These are phyloP conservation scores for Cercospora zeina DNA, from an alignment of 2,329 filamentous ascomycete genomes.

Conservation along the genomic window DNA sequence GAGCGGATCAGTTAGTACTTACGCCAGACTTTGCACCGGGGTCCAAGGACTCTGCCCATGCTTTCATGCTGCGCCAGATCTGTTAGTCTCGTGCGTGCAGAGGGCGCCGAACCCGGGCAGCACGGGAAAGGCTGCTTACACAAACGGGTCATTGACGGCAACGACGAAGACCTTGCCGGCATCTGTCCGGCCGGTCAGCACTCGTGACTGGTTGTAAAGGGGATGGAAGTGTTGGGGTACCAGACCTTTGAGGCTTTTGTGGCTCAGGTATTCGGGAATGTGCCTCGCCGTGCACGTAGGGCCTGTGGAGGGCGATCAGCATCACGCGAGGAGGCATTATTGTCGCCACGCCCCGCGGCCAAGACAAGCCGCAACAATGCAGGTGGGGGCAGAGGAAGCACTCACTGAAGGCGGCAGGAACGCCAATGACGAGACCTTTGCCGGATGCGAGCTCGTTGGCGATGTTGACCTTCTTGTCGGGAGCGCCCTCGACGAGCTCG, in stretches of 20 bases:
- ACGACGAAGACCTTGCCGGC: conserved; percentile 87
- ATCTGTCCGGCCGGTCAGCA: conserved; percentile 7
- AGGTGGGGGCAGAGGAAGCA: background rate
- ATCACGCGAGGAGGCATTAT: background rate
- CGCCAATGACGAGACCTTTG: conserved; percentile 80
- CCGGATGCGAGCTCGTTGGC: conserved; percentile 67
- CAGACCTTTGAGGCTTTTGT: conserved; percentile 66
- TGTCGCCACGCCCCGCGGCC: conserved; percentile 9
- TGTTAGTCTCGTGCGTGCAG: conserved; percentile 14
- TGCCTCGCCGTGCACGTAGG: conserved; percentile 68
- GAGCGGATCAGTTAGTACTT: conserved; percentile 32
- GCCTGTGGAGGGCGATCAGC: conserved; percentile 37
- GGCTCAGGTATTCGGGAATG: conserved; percentile 82
- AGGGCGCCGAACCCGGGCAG: conserved; percentile 1
- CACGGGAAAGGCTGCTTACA: conserved; percentile 54
- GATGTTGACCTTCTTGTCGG: conserved; percentile 86
- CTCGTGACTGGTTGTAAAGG: background rate
- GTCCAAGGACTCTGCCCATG: conserved; percentile 78
- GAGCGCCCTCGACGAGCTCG: conserved; percentile 79
- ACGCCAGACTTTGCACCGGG: conserved; percentile 73
- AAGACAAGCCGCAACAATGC: background rate
- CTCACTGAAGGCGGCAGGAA: conserved; percentile 59
- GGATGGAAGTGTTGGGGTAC: conserved; percentile 35
- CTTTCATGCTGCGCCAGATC: conserved; percentile 63
- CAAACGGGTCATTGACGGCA: conserved; percentile 90